Base-by-base conservation (phyloP, 2,329 filamentous ascomycete genomes). In the Mollisia scopiformis region DNA sequence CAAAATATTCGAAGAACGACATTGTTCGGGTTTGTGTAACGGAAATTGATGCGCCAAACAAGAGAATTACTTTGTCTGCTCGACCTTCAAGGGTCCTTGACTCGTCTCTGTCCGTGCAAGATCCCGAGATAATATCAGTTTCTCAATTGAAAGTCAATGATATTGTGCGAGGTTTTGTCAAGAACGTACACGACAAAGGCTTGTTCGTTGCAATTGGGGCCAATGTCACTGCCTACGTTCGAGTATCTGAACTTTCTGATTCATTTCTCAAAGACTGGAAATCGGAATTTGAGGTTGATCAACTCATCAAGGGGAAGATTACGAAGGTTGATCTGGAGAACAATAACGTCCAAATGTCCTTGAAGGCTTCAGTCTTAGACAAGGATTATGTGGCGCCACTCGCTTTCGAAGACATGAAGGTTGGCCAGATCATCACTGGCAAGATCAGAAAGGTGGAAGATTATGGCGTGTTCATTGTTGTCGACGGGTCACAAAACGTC, bases 231-330 rank as follows among this genome's bases (percentile, higher is more conserved):
- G 93, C 88, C 0, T 89, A 93, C 70, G 90, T 97, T 51, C 89
- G 91, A 68, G 89, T 98, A 56, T 86, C 90, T 10, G 93, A 98
- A 74, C 82, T 99, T 14, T 97, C 93, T 0, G 95, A 99, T 74
- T 84, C 86, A 7, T 99, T 88, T 74, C 79, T 99, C 70, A 98
- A 98, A 76, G 92, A 98, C 63, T 99, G 95, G 95, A 96, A 97
- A 78, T 86, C 91, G 35, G 82, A 88, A 47, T 97, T 94, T 77
- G 88, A 95, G 70, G 79, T 94, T 51, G 92, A 96, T 70, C 93
- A 98, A 76, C 82, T 99, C 6, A 92, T 99, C 57, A 92, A 90
- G 75, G 95, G 93, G 55, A 92, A 94, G 66, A 82, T 99, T 62
- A 85, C 90, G 50, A 80, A 87, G 2, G 84, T 93, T 27, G 90